phyloP scores from a whole-genome alignment of 768 basidiomycete genomes.

The Tulasnella calospora region DNA sequence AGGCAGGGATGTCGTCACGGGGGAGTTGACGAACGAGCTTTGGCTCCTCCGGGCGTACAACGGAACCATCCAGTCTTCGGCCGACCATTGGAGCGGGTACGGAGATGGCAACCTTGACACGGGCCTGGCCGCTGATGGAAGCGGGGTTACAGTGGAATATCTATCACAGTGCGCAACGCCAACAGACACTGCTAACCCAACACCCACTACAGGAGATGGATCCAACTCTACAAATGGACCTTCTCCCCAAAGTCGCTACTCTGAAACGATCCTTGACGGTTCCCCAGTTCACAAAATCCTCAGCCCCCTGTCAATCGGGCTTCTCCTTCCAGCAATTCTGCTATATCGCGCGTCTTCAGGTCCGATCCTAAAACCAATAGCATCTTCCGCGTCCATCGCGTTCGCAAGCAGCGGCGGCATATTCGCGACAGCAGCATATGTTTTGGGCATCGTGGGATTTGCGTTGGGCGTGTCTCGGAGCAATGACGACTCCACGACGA shows the following conservation, averaged over 20 bases:
- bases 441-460: conserved; percentile 58
- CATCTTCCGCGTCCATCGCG: conserved; percentile 19
- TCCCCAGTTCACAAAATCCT: conserved; percentile 47
- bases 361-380: neutral
- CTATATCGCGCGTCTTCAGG: conserved; percentile 42
- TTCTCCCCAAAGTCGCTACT: conserved; percentile 27
- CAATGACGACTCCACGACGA: conserved; percentile 29
- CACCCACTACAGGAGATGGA: neutral
- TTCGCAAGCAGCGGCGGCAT: conserved; percentile 41
- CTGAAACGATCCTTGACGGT: conserved; percentile 37
- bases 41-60: conserved; percentile 75
- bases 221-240: neutral
- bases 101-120: conserved; percentile 58
- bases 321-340: conserved; percentile 44
- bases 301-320: conserved; percentile 47
- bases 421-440: conserved; percentile 49
- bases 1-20: conserved; percentile 56
- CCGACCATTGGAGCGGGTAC: conserved; percentile 49
- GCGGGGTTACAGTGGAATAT: conserved; percentile 60
- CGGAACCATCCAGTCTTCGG: conserved; percentile 48
- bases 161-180: conserved; percentile 54
- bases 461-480: conserved; percentile 59
- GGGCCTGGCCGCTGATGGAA: conserved; percentile 60
- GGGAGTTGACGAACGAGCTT: conserved; percentile 64
- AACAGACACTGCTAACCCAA: conserved; percentile 29